Evolutionary conservation across 441 rosid species (phyloP), one percentile per base, ranked within the genome.

Genomic region (Erodium chrysanthum): DNA sequence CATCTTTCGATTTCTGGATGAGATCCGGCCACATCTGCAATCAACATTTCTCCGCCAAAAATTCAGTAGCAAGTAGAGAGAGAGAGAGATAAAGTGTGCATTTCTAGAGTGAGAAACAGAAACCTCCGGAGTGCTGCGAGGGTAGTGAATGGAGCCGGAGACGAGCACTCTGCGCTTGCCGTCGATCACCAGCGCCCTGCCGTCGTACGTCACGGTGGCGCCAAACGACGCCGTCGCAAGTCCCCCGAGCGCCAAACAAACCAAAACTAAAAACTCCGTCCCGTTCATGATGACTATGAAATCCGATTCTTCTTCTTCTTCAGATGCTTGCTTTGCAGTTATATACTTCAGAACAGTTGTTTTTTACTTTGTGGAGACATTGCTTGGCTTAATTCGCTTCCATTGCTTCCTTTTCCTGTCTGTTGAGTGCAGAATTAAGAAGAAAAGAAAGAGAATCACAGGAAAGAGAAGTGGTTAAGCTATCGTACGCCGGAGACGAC

Each of bases 111-210:
- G 52, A 44, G 52, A 44, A 44, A 0, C 17, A 3, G 29, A 61
- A 31, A 90, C 98, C 83, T 92, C 91, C 2, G 94, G 90, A 31
- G 94, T 86, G 67, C 97, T 92, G 31, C 98, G 92, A 25, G 98
- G 98, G 73, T 92, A 92, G 77, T 90, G 98, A 79, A 92, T 90
- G 63, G 98, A 87, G 25, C 98, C 98, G 56, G 98, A 90, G 75
- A 90, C 70, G 70, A 92, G 76, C 70, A 92, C 81, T 60, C 86
- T 81, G 60, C 92, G 79, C 66, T 86, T 85, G 29, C 98, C 98
- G 68, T 82, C 88, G 74, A 92, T 82, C 62, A 90, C 77, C 70
- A 92, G 23, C 33, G 98, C 88, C 25, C 94, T 72, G 68, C 84
- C 84, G 77, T 92, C 96, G 74, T 92, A 90, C 59, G 88, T 86